These are phyloP conservation scores for Phlyctochytrium planicorne DNA, from an alignment of 192 early-diverging fungal genomes.

Conservation along the genomic window DNA sequence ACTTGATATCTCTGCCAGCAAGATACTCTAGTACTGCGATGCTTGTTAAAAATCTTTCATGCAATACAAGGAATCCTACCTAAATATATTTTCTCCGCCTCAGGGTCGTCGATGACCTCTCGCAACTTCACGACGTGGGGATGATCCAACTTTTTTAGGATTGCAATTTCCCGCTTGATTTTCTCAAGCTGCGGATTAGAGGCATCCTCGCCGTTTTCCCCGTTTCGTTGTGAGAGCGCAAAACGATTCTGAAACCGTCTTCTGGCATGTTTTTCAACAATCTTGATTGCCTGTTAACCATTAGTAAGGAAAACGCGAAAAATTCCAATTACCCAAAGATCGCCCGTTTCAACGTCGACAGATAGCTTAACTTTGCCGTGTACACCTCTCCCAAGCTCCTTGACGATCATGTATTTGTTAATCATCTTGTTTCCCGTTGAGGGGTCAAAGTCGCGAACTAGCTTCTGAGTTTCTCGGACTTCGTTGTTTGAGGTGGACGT, in stretches of 20 bases:
- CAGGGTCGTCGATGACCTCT: constrained; percentile 96
- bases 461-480: constrained; percentile 81
- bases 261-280: constrained; percentile 63
- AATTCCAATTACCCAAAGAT: constrained; percentile 62
- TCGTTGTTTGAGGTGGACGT: neutral
- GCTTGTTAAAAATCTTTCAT: neutral
- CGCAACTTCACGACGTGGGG: constrained; percentile 85
- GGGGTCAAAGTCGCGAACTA: constrained; percentile 81
- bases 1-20: constrained; percentile 87
- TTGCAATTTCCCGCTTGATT: constrained; percentile 92
- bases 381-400: constrained; percentile 87
- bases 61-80: constrained; percentile 61
- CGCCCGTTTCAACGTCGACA: constrained; percentile 75
- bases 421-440: constrained; percentile 90
- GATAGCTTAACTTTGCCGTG: constrained; percentile 96
- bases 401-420: constrained; percentile 91
- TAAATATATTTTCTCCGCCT: constrained; percentile 87
- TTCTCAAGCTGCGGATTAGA: constrained; percentile 71
- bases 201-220: constrained; percentile 38
- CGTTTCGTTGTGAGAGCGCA: constrained; percentile 44
- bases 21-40: constrained; percentile 88
- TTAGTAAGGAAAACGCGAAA: neutral
- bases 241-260: constrained; percentile 47
- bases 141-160: constrained; percentile 92
- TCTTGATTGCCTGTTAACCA: constrained; percentile 61